phyloP scores from a whole-genome alignment of 2,329 filamentous ascomycete genomes.

The Trichophyton rubrum region DNA sequence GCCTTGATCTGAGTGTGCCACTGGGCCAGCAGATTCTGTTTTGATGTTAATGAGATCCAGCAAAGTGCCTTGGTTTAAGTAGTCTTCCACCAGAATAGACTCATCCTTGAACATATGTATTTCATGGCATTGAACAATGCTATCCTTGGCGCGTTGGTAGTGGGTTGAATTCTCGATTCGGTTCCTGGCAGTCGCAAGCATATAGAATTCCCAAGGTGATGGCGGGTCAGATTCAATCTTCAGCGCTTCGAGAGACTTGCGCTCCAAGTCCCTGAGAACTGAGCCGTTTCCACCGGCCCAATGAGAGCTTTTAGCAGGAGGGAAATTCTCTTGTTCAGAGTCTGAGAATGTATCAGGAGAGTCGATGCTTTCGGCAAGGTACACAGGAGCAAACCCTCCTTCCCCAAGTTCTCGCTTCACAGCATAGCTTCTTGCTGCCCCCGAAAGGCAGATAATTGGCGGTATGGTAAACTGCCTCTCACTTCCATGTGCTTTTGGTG shows the following conservation, averaged over 20 bases:
- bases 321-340: conserved; percentile 24
- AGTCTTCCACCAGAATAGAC: conserved; percentile 78
- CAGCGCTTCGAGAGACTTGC: conserved; percentile 63
- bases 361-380: conserved; percentile 69
- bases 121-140: conserved; percentile 72
- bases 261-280: conserved; percentile 16
- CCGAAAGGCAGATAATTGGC: conserved; percentile 56
- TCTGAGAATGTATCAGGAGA: conserved; percentile 29
- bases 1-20: conserved; percentile 42
- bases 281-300: conserved; percentile 27
- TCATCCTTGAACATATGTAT: conserved; percentile 87
- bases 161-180: conserved; percentile 53
- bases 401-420: conserved; percentile 78
- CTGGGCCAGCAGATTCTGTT: conserved; percentile 45
- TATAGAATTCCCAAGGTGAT: conserved; percentile 89
- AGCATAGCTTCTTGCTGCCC: conserved; percentile 55
- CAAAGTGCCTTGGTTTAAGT: conserved; percentile 76
- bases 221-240: conserved; percentile 83
- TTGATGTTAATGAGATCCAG: conserved; percentile 88
- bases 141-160: conserved; percentile 56
- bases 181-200: conserved; percentile 69
- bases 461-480: conserved; percentile 51
- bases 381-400: conserved; percentile 90
- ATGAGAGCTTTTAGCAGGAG: conserved; percentile 26
- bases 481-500: conserved; percentile 28